Evolutionary conservation across 768 basidiomycete species (phyloP), one percentile per base, ranked within the genome.

Genomic region (Dendrothele bispora): DNA sequence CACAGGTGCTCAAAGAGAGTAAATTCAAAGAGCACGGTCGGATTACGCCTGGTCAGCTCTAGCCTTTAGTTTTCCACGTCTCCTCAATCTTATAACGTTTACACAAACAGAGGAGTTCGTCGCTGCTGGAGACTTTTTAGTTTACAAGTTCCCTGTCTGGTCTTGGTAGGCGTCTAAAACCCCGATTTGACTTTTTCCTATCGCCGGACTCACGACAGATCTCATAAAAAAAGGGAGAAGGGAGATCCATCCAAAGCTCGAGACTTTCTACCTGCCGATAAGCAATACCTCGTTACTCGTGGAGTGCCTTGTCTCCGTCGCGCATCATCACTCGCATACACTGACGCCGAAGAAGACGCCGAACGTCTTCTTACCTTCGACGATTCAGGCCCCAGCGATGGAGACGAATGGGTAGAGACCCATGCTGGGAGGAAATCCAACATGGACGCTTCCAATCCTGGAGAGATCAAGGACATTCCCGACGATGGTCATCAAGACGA

Each of bases 91-190:
- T 49, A 60, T 52, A 42, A 39, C 25, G 28, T 43, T 43, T 17
- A 10, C 32, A 37, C 49, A 37, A n/a, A 28, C 49, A 90, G 95
- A 99, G 82, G 97, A 98, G 68, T 98, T 97, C 61, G 92, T 98
- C 24, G 93, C 91, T 14, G 97, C 97, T 7, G 97, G 97, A 45
- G 97, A 99, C 67, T 98, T 98, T 69, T 73, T 99, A 50, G 77
- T 86, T 6, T 98, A 98, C 82, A 99, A 99, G 74, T 99, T 99
- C 69, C 91, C 92, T 10, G 93, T 97, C 21, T 99, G 97, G 97
- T 76, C 83, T 60, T 99, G 97, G 97, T 91, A 48, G 57, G 88
- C 64, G 45, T 38, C 51, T 7, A 29, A 35, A 12, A 38, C 50
- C 34, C 46, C 53, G n/a, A n/a, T n/a, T n/a, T 35, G 26, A 20